phyloP scores from a whole-genome alignment of 1,284 basidiomycete genomes.

The Vanrija sp. region DNA sequence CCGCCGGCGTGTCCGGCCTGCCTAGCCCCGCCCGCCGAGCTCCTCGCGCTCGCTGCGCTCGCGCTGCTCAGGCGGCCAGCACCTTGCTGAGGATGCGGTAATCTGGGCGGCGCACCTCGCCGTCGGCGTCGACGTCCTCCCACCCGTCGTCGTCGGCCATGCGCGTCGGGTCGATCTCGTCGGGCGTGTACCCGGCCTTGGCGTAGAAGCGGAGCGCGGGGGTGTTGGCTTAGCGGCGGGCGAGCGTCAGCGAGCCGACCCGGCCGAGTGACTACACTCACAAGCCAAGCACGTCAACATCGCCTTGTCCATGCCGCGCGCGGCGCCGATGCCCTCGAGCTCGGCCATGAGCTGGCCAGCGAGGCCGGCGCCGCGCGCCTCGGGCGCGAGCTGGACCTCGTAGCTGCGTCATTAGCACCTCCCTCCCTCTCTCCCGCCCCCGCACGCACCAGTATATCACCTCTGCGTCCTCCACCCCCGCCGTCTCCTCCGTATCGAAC shows the following conservation, averaged over 20 bases:
- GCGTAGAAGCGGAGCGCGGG: conserved; percentile 35
- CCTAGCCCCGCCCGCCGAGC: neutral
- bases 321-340: conserved; percentile 33
- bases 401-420: conserved; percentile 29
- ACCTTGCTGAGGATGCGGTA: conserved; percentile 34
- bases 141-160: conserved; percentile 26
- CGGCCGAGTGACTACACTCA: conserved; percentile 14
- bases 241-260: neutral
- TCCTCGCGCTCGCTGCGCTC: too few relatives aligned
- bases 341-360: conserved; percentile 30
- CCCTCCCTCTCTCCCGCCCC: neutral
- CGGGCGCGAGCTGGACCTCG: conserved; percentile 35
- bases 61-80: conserved; percentile 4
- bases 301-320: conserved; percentile 36
- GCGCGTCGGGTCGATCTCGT: conserved; percentile 45
- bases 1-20: too few relatives aligned
- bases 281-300: conserved; percentile 46
- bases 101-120: conserved; percentile 13
- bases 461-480: conserved; percentile 31
- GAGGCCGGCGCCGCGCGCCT: conserved; percentile 27
- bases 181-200: conserved; percentile 33
- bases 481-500: conserved; percentile 48
- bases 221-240: conserved; percentile 26
- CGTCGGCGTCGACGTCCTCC: conserved; percentile 18
- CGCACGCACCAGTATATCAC: conserved; percentile 41